phyloP scores from a whole-genome alignment of 2,329 filamentous ascomycete genomes.

The Phoma sp. region DNA sequence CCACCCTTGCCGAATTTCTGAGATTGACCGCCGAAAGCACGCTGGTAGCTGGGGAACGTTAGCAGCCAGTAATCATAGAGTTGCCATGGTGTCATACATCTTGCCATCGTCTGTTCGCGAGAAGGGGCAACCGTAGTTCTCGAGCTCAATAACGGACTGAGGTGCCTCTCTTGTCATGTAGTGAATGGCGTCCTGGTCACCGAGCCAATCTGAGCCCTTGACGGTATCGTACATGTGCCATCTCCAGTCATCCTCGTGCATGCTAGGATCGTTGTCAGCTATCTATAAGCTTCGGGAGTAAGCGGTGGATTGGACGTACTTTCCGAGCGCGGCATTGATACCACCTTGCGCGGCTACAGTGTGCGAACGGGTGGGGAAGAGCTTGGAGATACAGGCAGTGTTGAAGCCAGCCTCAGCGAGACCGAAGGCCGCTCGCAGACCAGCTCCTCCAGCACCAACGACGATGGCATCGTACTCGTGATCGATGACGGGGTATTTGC shows the following conservation, averaged over 20 bases:
- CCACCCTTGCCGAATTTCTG: constrained; percentile 95
- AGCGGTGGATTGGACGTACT: constrained; percentile 53
- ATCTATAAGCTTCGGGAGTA: background rate
- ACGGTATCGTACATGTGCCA: constrained; percentile 99
- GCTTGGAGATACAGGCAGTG: constrained; percentile 85
- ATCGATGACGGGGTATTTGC: constrained; percentile 96
- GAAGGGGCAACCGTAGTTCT: constrained; percentile 98
- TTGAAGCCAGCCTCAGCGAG: constrained; percentile 89
- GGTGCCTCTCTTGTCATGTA: constrained; percentile 98
- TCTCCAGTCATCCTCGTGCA: constrained; percentile 98
- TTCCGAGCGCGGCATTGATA: constrained; percentile 87
- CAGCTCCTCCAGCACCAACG: constrained; percentile 82
- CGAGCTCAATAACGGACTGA: constrained; percentile 88
- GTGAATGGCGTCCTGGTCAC: constrained; percentile 96
- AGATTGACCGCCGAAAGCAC: constrained; percentile 97
- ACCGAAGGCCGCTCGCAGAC: constrained; percentile 83
- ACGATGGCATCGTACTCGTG: constrained; percentile 99
- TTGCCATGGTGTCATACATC: constrained; percentile 65
- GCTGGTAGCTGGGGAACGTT: constrained; percentile 75
- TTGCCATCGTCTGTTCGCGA: constrained; percentile 94
- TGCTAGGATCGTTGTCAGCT: constrained; percentile 55
- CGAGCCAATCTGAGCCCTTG: constrained; percentile 96
- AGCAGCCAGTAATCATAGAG: constrained; percentile 2
- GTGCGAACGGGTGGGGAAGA: constrained; percentile 85
- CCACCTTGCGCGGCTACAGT: constrained; percentile 80